Evolutionary conservation across 2,329 filamentous ascomycete species (phyloP), one percentile per base, ranked within the genome.

Genomic region (Trichoderma oligosporum): DNA sequence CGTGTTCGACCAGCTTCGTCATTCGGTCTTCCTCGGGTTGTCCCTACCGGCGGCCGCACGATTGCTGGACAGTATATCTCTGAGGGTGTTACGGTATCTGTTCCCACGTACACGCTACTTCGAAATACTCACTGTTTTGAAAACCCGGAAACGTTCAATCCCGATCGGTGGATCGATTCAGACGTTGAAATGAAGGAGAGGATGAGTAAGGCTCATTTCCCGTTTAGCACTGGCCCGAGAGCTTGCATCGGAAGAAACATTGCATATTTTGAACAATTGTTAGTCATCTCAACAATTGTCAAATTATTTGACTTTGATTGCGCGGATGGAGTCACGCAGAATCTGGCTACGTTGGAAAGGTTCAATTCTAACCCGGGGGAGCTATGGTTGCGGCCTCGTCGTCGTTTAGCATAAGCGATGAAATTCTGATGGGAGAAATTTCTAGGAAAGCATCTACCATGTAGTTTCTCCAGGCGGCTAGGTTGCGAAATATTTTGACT

Each of bases 1-100:
- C 61, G 66, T 1, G 46, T 67, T 39, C 64, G 60, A 1, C 66
- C 66, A 0, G 65, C 66, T 0, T 51, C 63, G 1, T 59, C 63
- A 2, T 56, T 56, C 0, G 60, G 63, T 20, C 57, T 65, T 16
- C 55, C 60, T 12, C 60, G 64, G 18, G 59, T 63, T 3, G 57
- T 65, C 9, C 22, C 24, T 4, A 16, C 11, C 6, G 36, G 20
- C 12, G 36, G 36, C 9, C 22, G 29, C 4, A 31, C 9, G 7
- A 54, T 54, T 33, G 51, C 38, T 33, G 38, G 38, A 14, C 33
- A 27, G n/a, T 51, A 11, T 27, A 29, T 36, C 24, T 16, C 12
- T 5, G 46, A n/a, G 5, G 29, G 29, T 8, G 33, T 27, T 16
- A 51, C 14, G 9, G 46, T 51, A 11, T 20, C 20, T 36, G 33